Evolutionary conservation across 1,139 yeast species (phyloP).

Genomic region (Candida tropicalis): DNA sequence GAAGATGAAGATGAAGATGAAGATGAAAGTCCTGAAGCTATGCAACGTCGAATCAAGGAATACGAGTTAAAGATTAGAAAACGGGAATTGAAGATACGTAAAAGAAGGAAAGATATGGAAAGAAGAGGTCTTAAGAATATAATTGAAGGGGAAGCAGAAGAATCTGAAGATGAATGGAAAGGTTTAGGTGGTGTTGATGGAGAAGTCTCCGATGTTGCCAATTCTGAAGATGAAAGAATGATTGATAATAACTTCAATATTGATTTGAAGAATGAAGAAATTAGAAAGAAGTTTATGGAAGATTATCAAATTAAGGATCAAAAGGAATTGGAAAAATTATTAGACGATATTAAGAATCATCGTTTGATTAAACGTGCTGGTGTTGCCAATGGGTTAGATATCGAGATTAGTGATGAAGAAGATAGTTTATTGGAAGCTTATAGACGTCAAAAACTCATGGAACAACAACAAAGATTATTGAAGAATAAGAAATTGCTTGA

Average conservation of each 20-base stretch:
- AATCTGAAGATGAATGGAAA: conserved; percentile 95
- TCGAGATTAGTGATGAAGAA: conserved; percentile 70
- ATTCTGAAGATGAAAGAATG: conserved; percentile 80
- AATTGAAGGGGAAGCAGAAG: conserved; percentile 88
- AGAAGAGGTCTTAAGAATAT: conserved; percentile 53
- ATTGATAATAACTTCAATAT: conserved; percentile 72
- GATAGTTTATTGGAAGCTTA: conserved; percentile 59
- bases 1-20: conserved; percentile 20
- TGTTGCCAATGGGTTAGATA: conserved; percentile 49
- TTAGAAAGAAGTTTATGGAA: conserved; percentile 63
- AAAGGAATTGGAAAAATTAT: conserved; percentile 68
- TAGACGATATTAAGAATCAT: conserved; percentile 83
- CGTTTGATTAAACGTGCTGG: conserved; percentile 68
- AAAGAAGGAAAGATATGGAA: conserved; percentile 51
- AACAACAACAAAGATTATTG: conserved; percentile 57
- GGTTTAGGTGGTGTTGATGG: conserved; percentile 86
- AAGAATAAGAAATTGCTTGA: conserved; percentile 55
- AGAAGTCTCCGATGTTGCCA: conserved; percentile 64
- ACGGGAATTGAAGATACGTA: conserved; percentile 39
- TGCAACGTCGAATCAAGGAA: conserved; percentile 32
- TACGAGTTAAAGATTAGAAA: conserved; percentile 44
- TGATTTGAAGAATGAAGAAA: conserved; percentile 59
- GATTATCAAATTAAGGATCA: conserved; percentile 73
- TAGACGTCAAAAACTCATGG: conserved; percentile 53
- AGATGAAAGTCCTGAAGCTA: conserved; percentile 28